phyloP scores from a whole-genome alignment of 352 stramenopile species.

The Phytophthora agathidicida region DNA sequence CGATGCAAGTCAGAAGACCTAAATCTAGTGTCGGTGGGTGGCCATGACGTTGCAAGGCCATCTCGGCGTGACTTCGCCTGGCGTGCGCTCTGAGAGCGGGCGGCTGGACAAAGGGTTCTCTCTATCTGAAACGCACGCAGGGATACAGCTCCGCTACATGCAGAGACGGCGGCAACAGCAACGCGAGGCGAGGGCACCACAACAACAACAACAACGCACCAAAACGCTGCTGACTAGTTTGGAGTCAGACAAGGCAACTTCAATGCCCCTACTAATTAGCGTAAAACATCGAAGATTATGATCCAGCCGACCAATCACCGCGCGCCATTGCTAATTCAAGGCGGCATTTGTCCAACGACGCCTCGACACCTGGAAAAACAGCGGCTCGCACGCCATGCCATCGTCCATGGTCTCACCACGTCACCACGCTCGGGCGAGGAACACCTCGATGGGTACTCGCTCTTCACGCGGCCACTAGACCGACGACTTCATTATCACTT shows the following conservation, averaged over 20 bases:
- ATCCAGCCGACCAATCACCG: slow-evolving; percentile 6
- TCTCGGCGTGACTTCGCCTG: slow-evolving; percentile 14
- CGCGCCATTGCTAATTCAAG: not conserved
- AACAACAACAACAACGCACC: not conserved
- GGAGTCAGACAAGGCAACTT: slow-evolving; percentile 22
- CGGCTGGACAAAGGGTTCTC: not conserved
- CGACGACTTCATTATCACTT: slow-evolving; percentile 38
- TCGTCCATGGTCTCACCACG: slow-evolving; percentile 20
- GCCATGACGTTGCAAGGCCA: not conserved
- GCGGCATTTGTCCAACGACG: slow-evolving; percentile 20
- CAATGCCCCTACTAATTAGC: slow-evolving; percentile 22
- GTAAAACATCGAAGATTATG: slow-evolving; percentile 15
- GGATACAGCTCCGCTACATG: not conserved
- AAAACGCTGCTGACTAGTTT: slow-evolving; percentile 1
- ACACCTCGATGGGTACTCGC: not conserved
- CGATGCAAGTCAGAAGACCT: too few relatives aligned
- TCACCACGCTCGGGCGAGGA: slow-evolving; percentile 13
- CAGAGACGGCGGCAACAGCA: not conserved
- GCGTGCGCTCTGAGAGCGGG: slow-evolving; percentile 5
- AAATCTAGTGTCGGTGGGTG: too few relatives aligned
- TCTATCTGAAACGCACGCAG: not conserved
- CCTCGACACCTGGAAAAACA: slow-evolving; percentile 24
- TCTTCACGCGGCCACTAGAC: too few relatives aligned
- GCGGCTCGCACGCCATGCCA: slow-evolving; percentile 16
- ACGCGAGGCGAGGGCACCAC: not conserved